Percentiles rank a stretch among this genome's conserved stretches.
These are phyloP conservation scores for Aspergillus ostianus DNA, from an alignment of 495 filamentous ascomycete species.

Conservation along the genomic window DNA sequence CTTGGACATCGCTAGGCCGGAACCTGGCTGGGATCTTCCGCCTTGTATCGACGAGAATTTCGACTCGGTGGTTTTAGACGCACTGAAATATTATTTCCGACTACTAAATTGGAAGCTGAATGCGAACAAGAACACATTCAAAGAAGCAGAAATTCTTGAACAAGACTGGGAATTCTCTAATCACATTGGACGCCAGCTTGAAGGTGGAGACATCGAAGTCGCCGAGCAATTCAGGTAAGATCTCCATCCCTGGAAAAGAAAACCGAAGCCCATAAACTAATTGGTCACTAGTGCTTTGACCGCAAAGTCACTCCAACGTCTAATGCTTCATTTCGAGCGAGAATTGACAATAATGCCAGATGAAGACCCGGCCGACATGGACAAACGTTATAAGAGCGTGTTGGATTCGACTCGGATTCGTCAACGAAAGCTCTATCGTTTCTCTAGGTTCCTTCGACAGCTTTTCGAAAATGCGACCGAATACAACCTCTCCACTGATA, in stretches of 20 bases:
- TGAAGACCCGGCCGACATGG: slow-evolving; percentile 83
- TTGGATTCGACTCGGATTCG: slow-evolving; percentile 93
- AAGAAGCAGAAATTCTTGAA: slow-evolving; percentile 94
- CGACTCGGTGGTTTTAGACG: slow-evolving; percentile 91
- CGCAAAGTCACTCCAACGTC: slow-evolving; percentile 79
- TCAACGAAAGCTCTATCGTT: slow-evolving; percentile 83
- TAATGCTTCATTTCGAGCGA: slow-evolving; percentile 87
- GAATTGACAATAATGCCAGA: slow-evolving; percentile 81
- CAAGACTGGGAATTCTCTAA: slow-evolving; percentile 98
- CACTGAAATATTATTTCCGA: slow-evolving; percentile 95
- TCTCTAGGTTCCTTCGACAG: slow-evolving; percentile 82
- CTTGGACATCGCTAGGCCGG: slow-evolving; percentile 74
- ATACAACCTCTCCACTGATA: slow-evolving; percentile 70
- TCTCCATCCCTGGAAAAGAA: not conserved
- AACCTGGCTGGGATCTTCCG: slow-evolving; percentile 92
- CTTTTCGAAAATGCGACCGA: slow-evolving; percentile 96
- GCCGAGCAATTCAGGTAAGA: slow-evolving; percentile 91
- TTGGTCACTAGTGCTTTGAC: slow-evolving; percentile 66
- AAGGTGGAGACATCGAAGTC: slow-evolving; percentile 92
- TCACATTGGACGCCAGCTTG: slow-evolving; percentile 80
- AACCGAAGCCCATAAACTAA: slow-evolving; percentile 22
- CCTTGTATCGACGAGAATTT: slow-evolving; percentile 97
- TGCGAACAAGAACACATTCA: slow-evolving; percentile 98
- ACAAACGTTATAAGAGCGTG: slow-evolving; percentile 92
- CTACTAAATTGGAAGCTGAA: slow-evolving; percentile 96